phyloP scores from a whole-genome alignment of 129 eudicot species.

The Logfia minima region DNA sequence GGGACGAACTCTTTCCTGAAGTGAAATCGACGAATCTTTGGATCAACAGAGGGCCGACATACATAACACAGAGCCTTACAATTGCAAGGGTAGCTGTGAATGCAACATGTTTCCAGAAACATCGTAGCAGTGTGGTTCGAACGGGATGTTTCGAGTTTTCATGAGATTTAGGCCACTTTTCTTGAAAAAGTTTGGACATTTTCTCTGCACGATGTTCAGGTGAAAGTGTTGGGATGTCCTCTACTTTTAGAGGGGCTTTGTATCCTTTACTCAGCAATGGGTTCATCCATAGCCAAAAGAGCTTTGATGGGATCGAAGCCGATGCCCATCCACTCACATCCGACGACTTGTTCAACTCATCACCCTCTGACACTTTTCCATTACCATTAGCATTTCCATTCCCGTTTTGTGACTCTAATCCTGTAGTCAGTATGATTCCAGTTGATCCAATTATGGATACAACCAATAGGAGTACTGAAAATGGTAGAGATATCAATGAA shows the following conservation, averaged over 20 bases:
- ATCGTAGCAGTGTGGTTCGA: conserved; percentile 53
- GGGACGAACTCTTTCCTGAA: conserved; percentile 50
- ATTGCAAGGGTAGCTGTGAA: conserved; percentile 65
- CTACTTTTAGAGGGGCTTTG: conserved; percentile 48
- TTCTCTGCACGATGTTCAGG: conserved; percentile 72
- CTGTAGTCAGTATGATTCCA: conserved; percentile 38
- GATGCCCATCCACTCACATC: conserved; percentile 55
- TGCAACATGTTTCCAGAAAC: conserved; percentile 71
- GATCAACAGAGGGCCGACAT: conserved; percentile 76
- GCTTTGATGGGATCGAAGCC: conserved; percentile 61
- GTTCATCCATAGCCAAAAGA: conserved; percentile 84
- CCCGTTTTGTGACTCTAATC: neutral
- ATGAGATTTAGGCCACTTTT: conserved; percentile 73
- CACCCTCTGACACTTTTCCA: conserved; percentile 27
- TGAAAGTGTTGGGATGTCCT: conserved; percentile 79
- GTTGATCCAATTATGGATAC: conserved; percentile 59
- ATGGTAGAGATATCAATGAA: conserved; percentile 37
- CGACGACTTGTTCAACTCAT: conserved; percentile 40
- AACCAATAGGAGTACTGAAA: conserved; percentile 47
- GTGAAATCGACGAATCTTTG: conserved; percentile 70
- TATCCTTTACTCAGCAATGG: conserved; percentile 69
- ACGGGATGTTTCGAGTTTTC: conserved; percentile 78
- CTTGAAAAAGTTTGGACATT: conserved; percentile 64
- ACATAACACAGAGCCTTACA: conserved; percentile 66
- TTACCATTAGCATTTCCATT: neutral